Evolutionary conservation across 345 rosid species (phyloP).

Genomic region (Streptanthus diversifolius): DNA sequence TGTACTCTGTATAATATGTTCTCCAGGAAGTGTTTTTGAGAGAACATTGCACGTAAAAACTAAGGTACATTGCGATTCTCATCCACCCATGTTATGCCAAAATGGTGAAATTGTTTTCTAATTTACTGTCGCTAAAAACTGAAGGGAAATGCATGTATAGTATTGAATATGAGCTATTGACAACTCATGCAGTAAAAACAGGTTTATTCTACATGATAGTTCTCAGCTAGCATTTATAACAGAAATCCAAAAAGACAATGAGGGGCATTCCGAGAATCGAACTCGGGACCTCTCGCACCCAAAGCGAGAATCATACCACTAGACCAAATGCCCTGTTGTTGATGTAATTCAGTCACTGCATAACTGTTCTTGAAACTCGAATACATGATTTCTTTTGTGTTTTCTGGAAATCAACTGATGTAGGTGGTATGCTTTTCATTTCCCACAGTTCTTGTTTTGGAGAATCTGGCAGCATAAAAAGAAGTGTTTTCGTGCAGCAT

Average conservation of each 20-base stretch:
- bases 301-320: conserved; percentile 88
- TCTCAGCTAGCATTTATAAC: too few relatives aligned
- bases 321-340: conserved; percentile 35
- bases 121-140: too few relatives aligned
- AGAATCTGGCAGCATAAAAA: background rate
- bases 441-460: background rate
- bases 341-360: background rate
- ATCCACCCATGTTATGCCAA: too few relatives aligned
- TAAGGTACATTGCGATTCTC: too few relatives aligned
- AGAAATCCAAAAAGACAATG: background rate
- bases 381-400: background rate
- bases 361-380: background rate
- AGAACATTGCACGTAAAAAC: too few relatives aligned
- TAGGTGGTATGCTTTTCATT: background rate
- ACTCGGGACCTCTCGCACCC: conserved; percentile 83
- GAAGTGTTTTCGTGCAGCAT: background rate
- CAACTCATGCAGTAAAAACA: too few relatives aligned
- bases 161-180: too few relatives aligned
- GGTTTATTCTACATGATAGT: too few relatives aligned
- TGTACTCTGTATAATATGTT: too few relatives aligned
- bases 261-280: conserved; percentile 52
- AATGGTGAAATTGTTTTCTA: too few relatives aligned
- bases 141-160: too few relatives aligned
- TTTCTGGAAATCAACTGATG: background rate
- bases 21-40: too few relatives aligned